Evolutionary conservation across 106 monocot species (phyloP), one percentile per base, ranked within the genome.

Genomic region (Apostasia ramifera): DNA sequence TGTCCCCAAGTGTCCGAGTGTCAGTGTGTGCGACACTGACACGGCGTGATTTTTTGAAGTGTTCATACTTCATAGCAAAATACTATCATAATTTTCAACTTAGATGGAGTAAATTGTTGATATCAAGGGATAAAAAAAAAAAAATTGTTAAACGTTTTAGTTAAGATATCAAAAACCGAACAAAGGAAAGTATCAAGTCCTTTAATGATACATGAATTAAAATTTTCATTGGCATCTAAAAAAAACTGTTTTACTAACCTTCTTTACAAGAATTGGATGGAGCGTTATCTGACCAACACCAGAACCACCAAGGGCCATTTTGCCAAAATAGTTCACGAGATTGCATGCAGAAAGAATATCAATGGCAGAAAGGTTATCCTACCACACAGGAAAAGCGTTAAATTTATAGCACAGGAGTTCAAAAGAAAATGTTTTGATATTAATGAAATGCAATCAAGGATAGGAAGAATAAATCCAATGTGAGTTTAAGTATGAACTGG

Each of bases 291-390:
- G 85, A 61, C 98, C 98, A 74, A 98, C 98, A 53, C 93, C 98
- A 76, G 98, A 93, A 38, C 98, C 90, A 67, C 92, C 98, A 68
- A 98, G 93, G 62, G 74, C 93, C 87, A 88, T 98, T 83, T 98
- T 98, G 12, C 98, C 98, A 75, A 98, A 98, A 76, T 98, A 98
- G 63, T 98, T 98, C 47, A 98, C 98, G 78, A 98, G 90, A 88
- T 98, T 98, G 85, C 90, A 89, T 42, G 87, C 80, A 71, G 98
- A 98, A 53, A 98, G 87, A 74, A 98, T 92, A 76, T 98, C 98
- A 73, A 98, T 90, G 61, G 98, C 84, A 54, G 98, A 98, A 76
- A 98, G 92, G 66, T 98, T 98, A 85, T 98, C 98, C 98, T 98
- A 76, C 12, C 49, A 74, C n/a, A 67, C 13, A 61, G n/a, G 39